Conservation (phyloP, 2,329 filamentous ascomycete species). For the Aspergillus sp. region DNA sequence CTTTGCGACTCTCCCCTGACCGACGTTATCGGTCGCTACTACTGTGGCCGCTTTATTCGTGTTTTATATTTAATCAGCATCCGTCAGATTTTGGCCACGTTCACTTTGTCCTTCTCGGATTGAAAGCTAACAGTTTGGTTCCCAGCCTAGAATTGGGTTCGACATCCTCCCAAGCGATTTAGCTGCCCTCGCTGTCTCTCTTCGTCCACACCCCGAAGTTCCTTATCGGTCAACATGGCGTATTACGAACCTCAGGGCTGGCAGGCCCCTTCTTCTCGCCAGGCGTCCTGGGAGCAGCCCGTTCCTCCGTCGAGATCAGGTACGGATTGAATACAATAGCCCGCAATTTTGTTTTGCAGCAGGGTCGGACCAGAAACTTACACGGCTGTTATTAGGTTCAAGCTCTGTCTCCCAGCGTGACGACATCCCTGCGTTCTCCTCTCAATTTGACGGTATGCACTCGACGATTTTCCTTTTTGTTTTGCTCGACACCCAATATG, state of each 20-base stretch:
- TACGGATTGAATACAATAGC: slow-evolving; percentile 40
- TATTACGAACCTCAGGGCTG: slow-evolving; percentile 69
- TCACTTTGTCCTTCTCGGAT: not conserved
- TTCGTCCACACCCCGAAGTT: slow-evolving; percentile 17
- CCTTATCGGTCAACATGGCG: slow-evolving; percentile 52
- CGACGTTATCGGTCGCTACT: slow-evolving; percentile 19
- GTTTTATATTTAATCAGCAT: not conserved
- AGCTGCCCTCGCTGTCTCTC: slow-evolving; percentile 21
- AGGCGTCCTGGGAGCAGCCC: slow-evolving; percentile 71
- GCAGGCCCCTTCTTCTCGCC: slow-evolving; percentile 59
- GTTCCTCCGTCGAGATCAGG: slow-evolving; percentile 71
- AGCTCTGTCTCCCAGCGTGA: slow-evolving; percentile 73
- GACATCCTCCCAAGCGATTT: slow-evolving; percentile 25
- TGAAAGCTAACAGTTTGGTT: slow-evolving; percentile 21
- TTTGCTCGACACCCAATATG: not conserved
- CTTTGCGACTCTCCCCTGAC: slow-evolving; percentile 3
- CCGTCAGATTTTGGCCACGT: not conserved
- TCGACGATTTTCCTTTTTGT: not conserved
- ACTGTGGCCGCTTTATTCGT: slow-evolving; percentile 4
- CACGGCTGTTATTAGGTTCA: slow-evolving; percentile 54
- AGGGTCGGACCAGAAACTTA: slow-evolving; percentile 21
- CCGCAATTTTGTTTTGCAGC: slow-evolving; percentile 1
- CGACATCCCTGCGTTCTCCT: slow-evolving; percentile 74
- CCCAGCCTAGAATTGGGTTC: slow-evolving; percentile 24
- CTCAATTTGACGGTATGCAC: slow-evolving; percentile 82